Base-by-base conservation (phyloP, 164 flowering plant species). In the Stephania yunnanensis region DNA sequence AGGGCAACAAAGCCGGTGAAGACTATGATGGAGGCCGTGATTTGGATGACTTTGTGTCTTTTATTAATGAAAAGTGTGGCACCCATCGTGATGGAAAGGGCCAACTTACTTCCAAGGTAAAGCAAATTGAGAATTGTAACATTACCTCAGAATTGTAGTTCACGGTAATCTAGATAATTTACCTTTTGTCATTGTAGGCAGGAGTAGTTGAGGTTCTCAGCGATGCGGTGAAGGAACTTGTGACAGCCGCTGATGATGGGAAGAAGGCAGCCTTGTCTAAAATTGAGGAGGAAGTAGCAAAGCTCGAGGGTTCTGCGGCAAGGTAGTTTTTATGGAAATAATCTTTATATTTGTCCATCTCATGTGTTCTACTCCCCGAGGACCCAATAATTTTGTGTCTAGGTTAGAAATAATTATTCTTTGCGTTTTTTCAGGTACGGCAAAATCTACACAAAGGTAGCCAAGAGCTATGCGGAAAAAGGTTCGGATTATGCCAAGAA, bases 21-120 rank as follows among this genome's bases (percentile, higher is more conserved):
- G 98, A 91, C 8, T 96, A 90, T 84, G 95, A 90, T 7, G 99
- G 92, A 80, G 98, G 92, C n/a, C 85, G 97, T 71, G 98, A 96
- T 78, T 45, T 91, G 36, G 93, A 89, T 25, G 94, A 89, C 78
- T 96, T 96, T 79, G 97, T 94, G 19, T 82, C 71, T 75, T 94
- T 94, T 82, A 88, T 96, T 81, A 96, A 96, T 79, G 94, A 90
- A 73, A 91, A 91, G 75, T 86, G 87, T 81, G 97, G 92, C 64
- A 92, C 95, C 45, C 91, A 87, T 76, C 94, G 99, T 74, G 97
- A 96, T 86, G 88, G 79, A 17, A 92, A 92, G 74, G 99, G 99
- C 61, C 94, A 88, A 66, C 89, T 89, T n/a, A 89, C 94, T 71
- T 88, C 91, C 36, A 86, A 89, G 44, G 98, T 95, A 63, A 80